A percentile compares a stretch with the other conserved stretches of the same genome.
Evolutionary conservation across 805 yeast species (phyloP).

Genomic region (Metschnikowia gelsemii): DNA sequence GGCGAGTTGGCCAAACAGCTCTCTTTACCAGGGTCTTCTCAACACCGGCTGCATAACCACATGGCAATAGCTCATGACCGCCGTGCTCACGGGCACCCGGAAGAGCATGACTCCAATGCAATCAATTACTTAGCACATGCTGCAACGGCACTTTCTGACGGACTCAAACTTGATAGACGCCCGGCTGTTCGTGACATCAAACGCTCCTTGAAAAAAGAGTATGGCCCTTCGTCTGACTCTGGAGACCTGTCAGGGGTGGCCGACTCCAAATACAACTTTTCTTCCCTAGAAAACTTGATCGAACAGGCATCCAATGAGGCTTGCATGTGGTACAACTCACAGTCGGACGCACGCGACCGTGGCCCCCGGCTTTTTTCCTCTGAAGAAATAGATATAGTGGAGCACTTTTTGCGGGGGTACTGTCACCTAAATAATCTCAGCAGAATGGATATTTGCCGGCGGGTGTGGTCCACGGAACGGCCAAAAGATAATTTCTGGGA

Average conservation of each 20-base stretch:
- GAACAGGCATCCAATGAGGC: slow-evolving; percentile 38
- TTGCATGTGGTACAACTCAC: slow-evolving; percentile 36
- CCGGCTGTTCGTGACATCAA: slow-evolving; percentile 1
- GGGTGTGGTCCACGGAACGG: slow-evolving; percentile 86
- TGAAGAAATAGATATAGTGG: slow-evolving; percentile 71
- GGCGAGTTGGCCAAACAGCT: slow-evolving; percentile 55
- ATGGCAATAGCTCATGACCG: slow-evolving; percentile 7
- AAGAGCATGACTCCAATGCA: slow-evolving; percentile 18
- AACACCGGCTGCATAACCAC: slow-evolving; percentile 1
- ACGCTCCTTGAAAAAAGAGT: slow-evolving; percentile 13
- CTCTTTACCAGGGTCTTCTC: slow-evolving; percentile 14
- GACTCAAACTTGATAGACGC: slow-evolving; percentile 3
- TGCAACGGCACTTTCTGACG: slow-evolving; percentile 25
- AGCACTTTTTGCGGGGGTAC: slow-evolving; percentile 68
- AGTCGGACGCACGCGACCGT: slow-evolving; percentile 17
- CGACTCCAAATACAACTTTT: slow-evolving; percentile 26
- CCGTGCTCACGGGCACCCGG: slow-evolving; percentile 1
- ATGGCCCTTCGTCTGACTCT: slow-evolving; percentile 2
- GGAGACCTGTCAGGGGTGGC: slow-evolving; percentile 1
- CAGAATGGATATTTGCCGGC: slow-evolving; percentile 68
- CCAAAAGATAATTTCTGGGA: slow-evolving; percentile 92
- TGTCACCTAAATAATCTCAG: slow-evolving; percentile 60
- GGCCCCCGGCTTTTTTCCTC: slow-evolving; percentile 51
- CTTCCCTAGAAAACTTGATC: slow-evolving; percentile 33
- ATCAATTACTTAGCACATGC: slow-evolving; percentile 33